phyloP scores from a whole-genome alignment of 331 rosid species.

The Saraca asoca region DNA sequence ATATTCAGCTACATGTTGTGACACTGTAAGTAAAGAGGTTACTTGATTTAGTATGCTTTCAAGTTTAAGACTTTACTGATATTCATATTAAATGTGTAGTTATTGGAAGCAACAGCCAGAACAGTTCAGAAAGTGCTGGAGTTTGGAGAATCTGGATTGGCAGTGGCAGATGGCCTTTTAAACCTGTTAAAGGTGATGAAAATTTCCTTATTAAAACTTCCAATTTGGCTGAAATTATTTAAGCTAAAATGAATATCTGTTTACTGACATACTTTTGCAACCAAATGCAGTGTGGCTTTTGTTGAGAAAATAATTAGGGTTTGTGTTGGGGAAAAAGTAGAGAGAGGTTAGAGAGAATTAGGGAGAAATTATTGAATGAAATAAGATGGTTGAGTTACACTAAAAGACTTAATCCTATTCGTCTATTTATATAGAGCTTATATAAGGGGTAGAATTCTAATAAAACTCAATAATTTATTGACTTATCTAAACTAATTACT shows the following conservation, averaged over 20 bases:
- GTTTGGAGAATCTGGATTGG: conserved; percentile 90
- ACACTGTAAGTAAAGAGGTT: neutral
- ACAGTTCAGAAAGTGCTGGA: conserved; percentile 83
- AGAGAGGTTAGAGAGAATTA: no score
- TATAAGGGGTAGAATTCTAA: no score
- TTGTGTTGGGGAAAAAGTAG: no score
- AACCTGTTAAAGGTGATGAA: conserved; percentile 81
- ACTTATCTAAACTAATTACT: no score
- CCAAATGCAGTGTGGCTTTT: conserved; percentile 80
- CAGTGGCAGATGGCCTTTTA: conserved; percentile 91
- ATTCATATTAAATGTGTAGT: conserved; percentile 49
- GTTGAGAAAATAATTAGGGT: no score
- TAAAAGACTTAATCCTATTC: no score
- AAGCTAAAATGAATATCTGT: conserved; percentile 25
- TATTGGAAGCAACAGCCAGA: conserved; percentile 92
- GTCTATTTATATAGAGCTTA: no score
- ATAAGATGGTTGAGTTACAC: no score
- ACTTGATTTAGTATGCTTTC: conserved; percentile 13
- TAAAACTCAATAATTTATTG: no score
- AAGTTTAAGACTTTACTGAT: conserved; percentile 22
- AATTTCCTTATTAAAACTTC: neutral
- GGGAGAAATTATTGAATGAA: no score
- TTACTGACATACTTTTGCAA: conserved; percentile 35
- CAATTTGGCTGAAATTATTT: neutral
- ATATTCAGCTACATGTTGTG: conserved; percentile 3